Conservation (phyloP, 768 basidiomycete genomes). For the Arthromyces matolae region DNA sequence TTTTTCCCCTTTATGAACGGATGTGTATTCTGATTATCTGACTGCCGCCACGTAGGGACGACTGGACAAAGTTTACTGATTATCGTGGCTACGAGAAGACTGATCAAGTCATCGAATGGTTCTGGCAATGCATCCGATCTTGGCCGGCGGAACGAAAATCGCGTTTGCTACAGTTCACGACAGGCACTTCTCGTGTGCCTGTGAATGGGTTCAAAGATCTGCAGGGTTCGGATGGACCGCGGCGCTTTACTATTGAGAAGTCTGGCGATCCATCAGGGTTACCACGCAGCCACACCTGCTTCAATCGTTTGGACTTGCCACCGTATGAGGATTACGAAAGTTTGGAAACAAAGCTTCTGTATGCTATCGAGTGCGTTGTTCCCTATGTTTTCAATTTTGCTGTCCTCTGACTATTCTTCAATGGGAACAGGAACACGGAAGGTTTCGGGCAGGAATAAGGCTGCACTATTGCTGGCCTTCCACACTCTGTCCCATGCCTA, state of each 20-base stretch:
- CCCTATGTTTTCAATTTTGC: not conserved
- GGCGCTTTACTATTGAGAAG: constrained; percentile 94
- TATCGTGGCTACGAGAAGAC: constrained; percentile 86
- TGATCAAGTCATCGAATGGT: constrained; percentile 90
- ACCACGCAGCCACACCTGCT: constrained; percentile 91
- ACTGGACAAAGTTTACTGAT: constrained; percentile 93
- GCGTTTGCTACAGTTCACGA: constrained; percentile 84
- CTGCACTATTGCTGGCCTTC: constrained; percentile 7
- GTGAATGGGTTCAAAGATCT: constrained; percentile 95
- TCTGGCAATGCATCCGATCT: constrained; percentile 88
- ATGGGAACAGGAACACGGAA: constrained; percentile 64
- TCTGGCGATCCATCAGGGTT: constrained; percentile 85
- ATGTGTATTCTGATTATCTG: not conserved
- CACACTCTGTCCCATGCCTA: not conserved
- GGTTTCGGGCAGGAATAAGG: constrained; percentile 69
- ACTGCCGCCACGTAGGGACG: constrained; percentile 48
- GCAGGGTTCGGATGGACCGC: constrained; percentile 89
- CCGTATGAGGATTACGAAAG: constrained; percentile 87
- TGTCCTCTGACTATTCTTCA: not conserved
- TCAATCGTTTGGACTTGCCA: constrained; percentile 86
- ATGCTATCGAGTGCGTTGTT: constrained; percentile 71
- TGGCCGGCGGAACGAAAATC: constrained; percentile 91
- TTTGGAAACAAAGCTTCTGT: constrained; percentile 79
- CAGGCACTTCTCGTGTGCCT: constrained; percentile 78
- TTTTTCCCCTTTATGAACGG: not conserved